A percentile compares a stretch with the other conserved stretches of the same genome.
Conservation (phyloP, 768 basidiomycete species). For the Cyclocybe cylindracea region DNA sequence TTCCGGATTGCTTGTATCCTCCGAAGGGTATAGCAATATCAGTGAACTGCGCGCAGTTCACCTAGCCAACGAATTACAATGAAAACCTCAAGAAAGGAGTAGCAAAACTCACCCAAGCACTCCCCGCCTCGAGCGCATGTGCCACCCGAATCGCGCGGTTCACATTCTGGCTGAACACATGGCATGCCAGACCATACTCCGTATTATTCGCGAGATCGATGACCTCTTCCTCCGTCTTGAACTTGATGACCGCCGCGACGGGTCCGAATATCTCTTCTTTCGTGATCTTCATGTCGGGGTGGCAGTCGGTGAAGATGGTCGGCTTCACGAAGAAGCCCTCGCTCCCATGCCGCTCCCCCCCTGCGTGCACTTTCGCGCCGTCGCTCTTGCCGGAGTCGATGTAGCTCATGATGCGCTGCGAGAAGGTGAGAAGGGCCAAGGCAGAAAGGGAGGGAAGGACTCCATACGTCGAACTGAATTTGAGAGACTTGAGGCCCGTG, state of each 20-base stretch:
- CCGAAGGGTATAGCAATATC: slow-evolving; percentile 63
- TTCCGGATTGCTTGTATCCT: slow-evolving; percentile 74
- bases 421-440: background rate
- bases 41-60: slow-evolving; percentile 44
- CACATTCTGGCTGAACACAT: slow-evolving; percentile 73
- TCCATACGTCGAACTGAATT: slow-evolving; percentile 61
- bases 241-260: slow-evolving; percentile 72
- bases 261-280: slow-evolving; percentile 80
- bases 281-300: slow-evolving; percentile 71
- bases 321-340: slow-evolving; percentile 67
- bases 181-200: slow-evolving; percentile 75
- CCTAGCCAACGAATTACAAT: slow-evolving; percentile 18
- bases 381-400: slow-evolving; percentile 70
- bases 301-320: slow-evolving; percentile 70
- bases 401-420: slow-evolving; percentile 71
- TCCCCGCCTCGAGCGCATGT: slow-evolving; percentile 75
- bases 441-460: background rate
- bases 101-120: slow-evolving; percentile 73
- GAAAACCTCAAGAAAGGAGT: slow-evolving; percentile 16
- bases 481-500: slow-evolving; percentile 76
- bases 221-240: slow-evolving; percentile 65
- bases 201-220: slow-evolving; percentile 73
- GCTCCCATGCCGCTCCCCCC: slow-evolving; percentile 55
- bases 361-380: slow-evolving; percentile 68
- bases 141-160: slow-evolving; percentile 65